Evolutionary conservation across 2,329 filamentous ascomycete species (phyloP), one percentile per base, ranked within the genome.

Genomic region (Leptographium flavum): DNA sequence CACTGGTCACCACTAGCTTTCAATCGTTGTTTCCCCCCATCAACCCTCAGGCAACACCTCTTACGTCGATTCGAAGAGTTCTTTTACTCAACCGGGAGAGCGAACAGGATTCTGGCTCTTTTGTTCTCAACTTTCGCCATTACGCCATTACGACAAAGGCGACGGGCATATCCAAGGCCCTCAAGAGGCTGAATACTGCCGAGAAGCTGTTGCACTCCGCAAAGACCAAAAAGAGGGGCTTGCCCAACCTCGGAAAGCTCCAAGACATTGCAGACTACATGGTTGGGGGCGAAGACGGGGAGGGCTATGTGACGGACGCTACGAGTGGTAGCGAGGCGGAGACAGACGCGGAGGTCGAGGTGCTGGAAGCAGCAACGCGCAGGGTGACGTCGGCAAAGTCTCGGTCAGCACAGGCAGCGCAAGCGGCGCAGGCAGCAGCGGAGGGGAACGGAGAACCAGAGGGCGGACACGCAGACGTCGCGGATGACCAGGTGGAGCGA

Each of bases 11-110:
- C 2, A 93, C 87, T 39, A 80, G 95, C 57, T 98, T 96, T 65
- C 90, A 95, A 62, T 94, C 87, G 8, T 76, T 98, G 31, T 96
- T 98, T 57, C 90, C 92, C 4, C 86, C 88, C 1, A 95, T 98
- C 62, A 92, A 92, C 55, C 92, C 92, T 0, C 87, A 94, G 62
- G 76, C 77, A 27, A 94, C 87, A 2, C 87, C 92, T 1, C 73
- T 98, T 31, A 83, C 86, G 55, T 87, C 87, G n/a, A 95, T 98
- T 59, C 83, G 84, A 52, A 79, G 92, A 57, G 85, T 96, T 1
- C 74, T 98, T 46, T 75, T 98, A 19, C 67, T 98, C 47, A 94
- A 96, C 63, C 81, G 92, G 50, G 87, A 94, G 59, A 65, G 66
- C 45, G 63, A 67, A 2, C 58, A 61, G 10, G 67, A 71, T 32